Percentiles rank a stretch among this genome's conserved stretches.
These are phyloP conservation scores for Flaveria trinervia DNA, from an alignment of 129 eudicot species.

Conservation along the genomic window DNA sequence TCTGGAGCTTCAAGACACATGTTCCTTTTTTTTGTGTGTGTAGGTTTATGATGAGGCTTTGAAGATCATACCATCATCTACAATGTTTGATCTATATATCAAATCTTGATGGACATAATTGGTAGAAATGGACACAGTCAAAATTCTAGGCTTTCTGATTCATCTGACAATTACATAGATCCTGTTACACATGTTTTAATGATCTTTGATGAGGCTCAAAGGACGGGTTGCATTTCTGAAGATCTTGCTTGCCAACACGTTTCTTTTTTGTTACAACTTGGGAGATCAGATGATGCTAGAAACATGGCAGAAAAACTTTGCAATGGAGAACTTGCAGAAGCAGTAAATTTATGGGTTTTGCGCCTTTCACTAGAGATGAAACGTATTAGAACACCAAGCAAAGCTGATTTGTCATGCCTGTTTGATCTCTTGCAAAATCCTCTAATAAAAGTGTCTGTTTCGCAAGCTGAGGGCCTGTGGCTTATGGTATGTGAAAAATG, in stretches of 20 bases:
- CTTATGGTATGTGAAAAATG: slow-evolving; percentile 58
- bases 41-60: slow-evolving; percentile 87
- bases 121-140: slow-evolving; percentile 23
- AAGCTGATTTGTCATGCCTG: slow-evolving; percentile 46
- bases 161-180: slow-evolving; percentile 35
- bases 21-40: slow-evolving; percentile 2
- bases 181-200: slow-evolving; percentile 52
- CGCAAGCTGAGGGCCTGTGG: slow-evolving; percentile 76
- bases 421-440: slow-evolving; percentile 52
- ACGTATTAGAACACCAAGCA: slow-evolving; percentile 39
- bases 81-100: slow-evolving; percentile 54
- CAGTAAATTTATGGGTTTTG: slow-evolving; percentile 62
- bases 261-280: slow-evolving; percentile 52
- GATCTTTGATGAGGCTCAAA: slow-evolving; percentile 74
- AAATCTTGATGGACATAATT: slow-evolving; percentile 60
- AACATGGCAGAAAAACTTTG: slow-evolving; percentile 57
- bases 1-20: slow-evolving; percentile 20
- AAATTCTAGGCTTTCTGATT: slow-evolving; percentile 25
- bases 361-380: slow-evolving; percentile 61
- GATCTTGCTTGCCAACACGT: slow-evolving; percentile 79
- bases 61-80: slow-evolving; percentile 51
- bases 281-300: slow-evolving; percentile 69
- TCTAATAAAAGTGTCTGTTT: slow-evolving; percentile 47
- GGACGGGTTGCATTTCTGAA: slow-evolving; percentile 58
- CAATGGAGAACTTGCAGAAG: slow-evolving; percentile 46